Percentiles rank a stretch among this genome's conserved stretches.
Evolutionary conservation across 2,329 filamentous ascomycete genomes (phyloP).

Genomic region (Penicillium sp.): DNA sequence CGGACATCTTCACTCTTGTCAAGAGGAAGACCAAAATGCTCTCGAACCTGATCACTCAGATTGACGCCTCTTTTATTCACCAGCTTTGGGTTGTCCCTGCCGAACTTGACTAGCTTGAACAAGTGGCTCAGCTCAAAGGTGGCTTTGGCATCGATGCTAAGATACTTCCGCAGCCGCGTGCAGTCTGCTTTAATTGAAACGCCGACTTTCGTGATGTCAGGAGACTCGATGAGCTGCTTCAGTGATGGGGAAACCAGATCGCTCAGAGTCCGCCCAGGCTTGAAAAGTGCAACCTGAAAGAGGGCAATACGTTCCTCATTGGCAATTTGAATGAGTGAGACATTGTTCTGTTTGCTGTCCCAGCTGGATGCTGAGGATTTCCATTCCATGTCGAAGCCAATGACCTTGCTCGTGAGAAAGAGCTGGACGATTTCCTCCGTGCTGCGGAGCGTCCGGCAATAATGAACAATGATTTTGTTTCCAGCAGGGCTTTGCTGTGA

Average conservation of each 20-base stretch:
- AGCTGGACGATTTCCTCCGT: slow-evolving; percentile 67
- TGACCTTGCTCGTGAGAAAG: slow-evolving; percentile 67
- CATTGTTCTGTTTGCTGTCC: slow-evolving; percentile 63
- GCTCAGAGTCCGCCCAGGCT: slow-evolving; percentile 38
- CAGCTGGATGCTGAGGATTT: slow-evolving; percentile 51
- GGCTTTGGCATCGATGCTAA: slow-evolving; percentile 65
- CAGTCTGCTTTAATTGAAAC: slow-evolving; percentile 73
- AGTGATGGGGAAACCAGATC: slow-evolving; percentile 72
- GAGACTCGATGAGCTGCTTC: slow-evolving; percentile 70
- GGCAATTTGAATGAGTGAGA: slow-evolving; percentile 82
- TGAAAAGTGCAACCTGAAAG: slow-evolving; percentile 74
- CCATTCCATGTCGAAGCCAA: slow-evolving; percentile 96
- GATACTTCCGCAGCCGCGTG: slow-evolving; percentile 66
- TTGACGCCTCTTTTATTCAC: slow-evolving; percentile 69
- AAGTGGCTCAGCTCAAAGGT: slow-evolving; percentile 82
- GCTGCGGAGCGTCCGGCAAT: slow-evolving; percentile 68
- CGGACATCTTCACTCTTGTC: slow-evolving; percentile 72
- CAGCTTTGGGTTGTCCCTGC: slow-evolving; percentile 51
- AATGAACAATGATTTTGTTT: slow-evolving; percentile 68
- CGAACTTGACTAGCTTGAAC: slow-evolving; percentile 73
- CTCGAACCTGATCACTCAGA: slow-evolving; percentile 68
- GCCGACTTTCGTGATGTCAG: slow-evolving; percentile 70
- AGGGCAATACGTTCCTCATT: slow-evolving; percentile 74
- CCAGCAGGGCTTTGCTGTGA: slow-evolving; percentile 50
- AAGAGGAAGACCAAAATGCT: slow-evolving; percentile 71